phyloP scores from a whole-genome alignment of 441 rosid genomes.

The Syzygium malaccense region DNA sequence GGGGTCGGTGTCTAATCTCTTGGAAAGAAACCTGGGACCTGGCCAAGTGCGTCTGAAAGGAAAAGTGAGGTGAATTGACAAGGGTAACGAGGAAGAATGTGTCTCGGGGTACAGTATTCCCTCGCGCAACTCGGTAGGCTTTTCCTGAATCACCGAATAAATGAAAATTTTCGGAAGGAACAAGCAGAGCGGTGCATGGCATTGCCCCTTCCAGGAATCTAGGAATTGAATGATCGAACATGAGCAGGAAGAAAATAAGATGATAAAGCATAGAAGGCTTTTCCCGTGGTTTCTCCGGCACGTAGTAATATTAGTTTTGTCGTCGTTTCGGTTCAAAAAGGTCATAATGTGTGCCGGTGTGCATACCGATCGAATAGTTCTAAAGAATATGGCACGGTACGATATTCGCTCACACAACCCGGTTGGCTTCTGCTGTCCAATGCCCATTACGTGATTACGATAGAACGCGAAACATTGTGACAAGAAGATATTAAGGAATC shows the following conservation, averaged over 20 bases:
- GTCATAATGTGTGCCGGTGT: background rate
- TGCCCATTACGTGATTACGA: background rate
- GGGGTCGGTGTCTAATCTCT: background rate
- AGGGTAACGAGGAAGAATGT: background rate
- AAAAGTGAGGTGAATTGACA: background rate
- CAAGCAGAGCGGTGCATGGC: rapidly evolving
- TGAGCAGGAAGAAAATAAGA: background rate
- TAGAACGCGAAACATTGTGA: background rate
- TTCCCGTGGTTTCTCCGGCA: background rate
- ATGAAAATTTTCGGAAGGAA: too few species aligned
- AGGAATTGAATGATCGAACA: background rate
- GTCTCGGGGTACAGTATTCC: background rate
- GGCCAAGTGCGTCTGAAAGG: background rate
- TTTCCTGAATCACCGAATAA: too few species aligned
- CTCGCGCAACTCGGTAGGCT: background rate
- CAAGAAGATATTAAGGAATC: background rate
- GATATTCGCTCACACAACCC: too few species aligned
- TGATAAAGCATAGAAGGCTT: background rate
- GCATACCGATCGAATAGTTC: background rate
- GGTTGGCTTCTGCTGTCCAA: background rate
- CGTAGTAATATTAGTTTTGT: background rate
- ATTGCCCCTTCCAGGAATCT: background rate
- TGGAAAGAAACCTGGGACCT: background rate
- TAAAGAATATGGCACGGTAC: too few species aligned
- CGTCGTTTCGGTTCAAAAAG: background rate